Percentiles rank a stretch among this genome's conserved stretches.
phyloP scores from a whole-genome alignment of 2,329 filamentous ascomycete species.

The Ascochyta clinopodiicola region DNA sequence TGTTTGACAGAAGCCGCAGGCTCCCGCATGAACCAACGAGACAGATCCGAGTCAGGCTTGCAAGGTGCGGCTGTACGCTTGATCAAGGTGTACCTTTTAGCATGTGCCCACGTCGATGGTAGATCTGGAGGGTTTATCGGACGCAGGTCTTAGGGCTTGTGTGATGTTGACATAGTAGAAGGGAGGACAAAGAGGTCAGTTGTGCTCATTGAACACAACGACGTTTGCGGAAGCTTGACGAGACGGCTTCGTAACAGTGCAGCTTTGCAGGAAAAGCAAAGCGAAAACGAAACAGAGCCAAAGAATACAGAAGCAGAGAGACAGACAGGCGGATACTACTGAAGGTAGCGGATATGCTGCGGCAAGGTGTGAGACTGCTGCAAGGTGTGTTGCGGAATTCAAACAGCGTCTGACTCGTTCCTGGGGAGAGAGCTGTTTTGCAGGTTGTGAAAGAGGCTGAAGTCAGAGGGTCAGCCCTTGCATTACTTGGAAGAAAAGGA shows the following conservation, averaged over 20 bases:
- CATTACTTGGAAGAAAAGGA: conserved; percentile 42
- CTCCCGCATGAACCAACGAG: conserved; percentile 40
- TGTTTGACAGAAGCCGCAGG: conserved; percentile 44
- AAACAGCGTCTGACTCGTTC: conserved; percentile 40
- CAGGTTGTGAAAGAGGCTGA: conserved; percentile 27
- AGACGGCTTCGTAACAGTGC: conserved; percentile 39
- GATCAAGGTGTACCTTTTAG: conserved; percentile 42
- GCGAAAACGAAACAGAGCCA: conserved; percentile 32
- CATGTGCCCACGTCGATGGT: conserved; percentile 37
- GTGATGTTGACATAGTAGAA: conserved; percentile 39
- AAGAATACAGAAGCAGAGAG: conserved; percentile 40
- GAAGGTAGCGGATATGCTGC: conserved; percentile 30
- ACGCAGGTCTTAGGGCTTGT: conserved; percentile 37
- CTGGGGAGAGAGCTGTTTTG: conserved; percentile 29
- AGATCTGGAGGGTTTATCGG: conserved; percentile 24
- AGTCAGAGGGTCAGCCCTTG: conserved; percentile 42
- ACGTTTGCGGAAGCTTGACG: conserved; percentile 45
- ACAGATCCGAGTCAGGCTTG: conserved; percentile 45
- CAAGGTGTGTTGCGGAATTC: conserved; percentile 44
- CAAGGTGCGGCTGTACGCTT: conserved; percentile 33
- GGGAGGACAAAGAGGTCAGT: conserved; percentile 41
- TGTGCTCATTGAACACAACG: conserved; percentile 37
- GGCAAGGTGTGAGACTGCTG: conserved; percentile 27
- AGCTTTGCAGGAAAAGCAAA: conserved; percentile 46
- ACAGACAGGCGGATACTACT: conserved; percentile 40